A percentile compares a stretch with the other conserved stretches of the same genome.
Conservation (phyloP, 805 yeast species). For the Spathaspora girioi region DNA sequence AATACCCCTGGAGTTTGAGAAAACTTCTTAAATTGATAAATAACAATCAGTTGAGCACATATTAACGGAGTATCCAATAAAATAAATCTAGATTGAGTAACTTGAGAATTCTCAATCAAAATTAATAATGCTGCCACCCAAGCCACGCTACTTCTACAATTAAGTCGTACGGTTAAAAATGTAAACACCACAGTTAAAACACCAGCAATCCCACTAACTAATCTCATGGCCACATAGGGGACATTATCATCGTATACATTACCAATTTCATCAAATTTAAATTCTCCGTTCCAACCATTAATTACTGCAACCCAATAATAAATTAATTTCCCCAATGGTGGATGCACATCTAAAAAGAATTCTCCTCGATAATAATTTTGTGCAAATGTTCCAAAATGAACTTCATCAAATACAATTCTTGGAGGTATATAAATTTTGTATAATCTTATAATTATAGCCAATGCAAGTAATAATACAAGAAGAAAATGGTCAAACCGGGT, state of each 20-base stretch:
- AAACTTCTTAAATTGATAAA: slow-evolving; percentile 49
- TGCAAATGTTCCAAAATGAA: slow-evolving; percentile 38
- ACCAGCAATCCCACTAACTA: slow-evolving; percentile 55
- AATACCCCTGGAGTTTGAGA: slow-evolving; percentile 42
- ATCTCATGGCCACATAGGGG: slow-evolving; percentile 54
- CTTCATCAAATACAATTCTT: slow-evolving; percentile 48
- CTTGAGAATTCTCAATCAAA: slow-evolving; percentile 60
- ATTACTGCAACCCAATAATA: slow-evolving; percentile 51
- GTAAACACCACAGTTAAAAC: slow-evolving; percentile 48
- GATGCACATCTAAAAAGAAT: slow-evolving; percentile 69
- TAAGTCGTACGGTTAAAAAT: slow-evolving; percentile 54
- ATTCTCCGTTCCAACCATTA: slow-evolving; percentile 49
- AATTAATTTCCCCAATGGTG: slow-evolving; percentile 64
- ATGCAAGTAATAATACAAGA: slow-evolving; percentile 17
- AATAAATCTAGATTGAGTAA: slow-evolving; percentile 55
- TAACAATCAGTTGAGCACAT: slow-evolving; percentile 43
- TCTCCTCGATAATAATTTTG: slow-evolving; percentile 50
- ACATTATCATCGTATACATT: slow-evolving; percentile 24
- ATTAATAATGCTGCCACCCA: slow-evolving; percentile 49
- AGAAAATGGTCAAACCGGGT: slow-evolving; percentile 17
- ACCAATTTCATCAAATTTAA: slow-evolving; percentile 42
- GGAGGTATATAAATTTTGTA: slow-evolving; percentile 32
- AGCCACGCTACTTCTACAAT: slow-evolving; percentile 50
- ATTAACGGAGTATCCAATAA: slow-evolving; percentile 43
- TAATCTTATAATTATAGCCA: slow-evolving; percentile 25